Base-by-base conservation (phyloP, 192 early-diverging fungal genomes). In the Thamnidium elegans region DNA sequence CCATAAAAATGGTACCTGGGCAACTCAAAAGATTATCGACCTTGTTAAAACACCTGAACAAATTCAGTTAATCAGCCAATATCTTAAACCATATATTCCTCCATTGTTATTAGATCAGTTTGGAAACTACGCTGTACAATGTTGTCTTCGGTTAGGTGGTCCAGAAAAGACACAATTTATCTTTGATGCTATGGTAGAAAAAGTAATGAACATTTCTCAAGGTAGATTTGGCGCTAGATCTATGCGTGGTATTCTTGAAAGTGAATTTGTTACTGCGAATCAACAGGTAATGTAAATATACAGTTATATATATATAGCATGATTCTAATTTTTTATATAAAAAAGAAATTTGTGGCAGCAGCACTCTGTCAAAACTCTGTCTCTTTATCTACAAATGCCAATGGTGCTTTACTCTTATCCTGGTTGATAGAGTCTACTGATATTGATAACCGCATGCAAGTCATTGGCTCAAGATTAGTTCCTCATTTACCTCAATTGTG, bases 1-100 rank as follows among this genome's bases (percentile, higher is more conserved):
- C 64, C 96, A 99, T 80, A 99, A 99, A 78, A 97, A 99, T 74
- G 96, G 96, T 14, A 99, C 96, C 5, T 99, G 96, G 96, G 95
- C 93, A 0, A 88, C 95, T 59, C 97, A 99, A 74, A 97, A 97
- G 79, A 90, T 97, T 51, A 96, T 99, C 59, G 95, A 96, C 66
- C 83, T 82, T 19, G 91, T 92, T 0, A 86, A 88, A 30, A 89
- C 88, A 23, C 71, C 87, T n/a, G 77, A 81, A 23, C 92, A 94
- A 59, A 84, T 89, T 7, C 67, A 77, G 15, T 58, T 83, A 0
- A 86, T 89, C 17, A 78, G 81, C 50, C 71, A 85, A 9, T 62
- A 81, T 62, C 81, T 91, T 50, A 81, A 78, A 39, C 79, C 80
- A 7, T 92, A 84, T 66, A 86, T 91, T 20, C 93, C 95, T 7